phyloP scores from a whole-genome alignment of 2,329 filamentous ascomycete species.

The Fonsecaea multimorphosa region DNA sequence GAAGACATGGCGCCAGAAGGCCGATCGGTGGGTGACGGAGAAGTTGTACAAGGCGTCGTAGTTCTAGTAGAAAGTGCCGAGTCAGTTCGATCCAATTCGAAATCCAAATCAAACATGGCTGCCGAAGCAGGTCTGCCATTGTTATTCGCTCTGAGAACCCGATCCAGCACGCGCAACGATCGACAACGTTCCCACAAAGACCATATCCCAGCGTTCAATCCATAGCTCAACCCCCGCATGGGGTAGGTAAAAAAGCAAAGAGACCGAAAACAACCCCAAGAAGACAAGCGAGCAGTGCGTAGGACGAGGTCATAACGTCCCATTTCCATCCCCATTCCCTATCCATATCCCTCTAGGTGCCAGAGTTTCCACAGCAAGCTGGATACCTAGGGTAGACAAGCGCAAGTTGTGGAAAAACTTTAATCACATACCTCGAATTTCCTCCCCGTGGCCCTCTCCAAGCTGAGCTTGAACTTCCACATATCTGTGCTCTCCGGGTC shows the following conservation, averaged over 20 bases:
- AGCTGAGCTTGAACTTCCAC: constrained; percentile 62
- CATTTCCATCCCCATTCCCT: no score
- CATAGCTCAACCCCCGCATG: no score
- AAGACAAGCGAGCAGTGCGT: no score
- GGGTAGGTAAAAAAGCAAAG: no score
- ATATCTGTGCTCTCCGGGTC: constrained; percentile 67
- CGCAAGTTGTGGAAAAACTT: no score
- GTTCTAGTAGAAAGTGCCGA: constrained; percentile 52
- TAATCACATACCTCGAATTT: constrained; percentile 22
- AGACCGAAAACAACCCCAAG: no score
- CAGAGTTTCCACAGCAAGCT: no score
- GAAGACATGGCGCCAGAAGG: constrained; percentile 72
- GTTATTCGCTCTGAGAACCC: background rate
- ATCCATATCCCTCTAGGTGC: no score
- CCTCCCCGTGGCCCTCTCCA: constrained; percentile 22
- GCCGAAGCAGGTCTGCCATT: background rate
- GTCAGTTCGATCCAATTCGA: background rate
- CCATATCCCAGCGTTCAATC: background rate
- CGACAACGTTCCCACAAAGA: background rate
- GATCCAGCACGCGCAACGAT: background rate
- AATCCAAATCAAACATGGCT: background rate
- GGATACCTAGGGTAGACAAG: no score
- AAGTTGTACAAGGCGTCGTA: constrained; percentile 74
- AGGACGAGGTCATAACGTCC: no score
- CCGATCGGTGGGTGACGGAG: constrained; percentile 65